Evolutionary conservation across 129 eudicot genomes (phyloP).

Genomic region (Flaveria trinervia): DNA sequence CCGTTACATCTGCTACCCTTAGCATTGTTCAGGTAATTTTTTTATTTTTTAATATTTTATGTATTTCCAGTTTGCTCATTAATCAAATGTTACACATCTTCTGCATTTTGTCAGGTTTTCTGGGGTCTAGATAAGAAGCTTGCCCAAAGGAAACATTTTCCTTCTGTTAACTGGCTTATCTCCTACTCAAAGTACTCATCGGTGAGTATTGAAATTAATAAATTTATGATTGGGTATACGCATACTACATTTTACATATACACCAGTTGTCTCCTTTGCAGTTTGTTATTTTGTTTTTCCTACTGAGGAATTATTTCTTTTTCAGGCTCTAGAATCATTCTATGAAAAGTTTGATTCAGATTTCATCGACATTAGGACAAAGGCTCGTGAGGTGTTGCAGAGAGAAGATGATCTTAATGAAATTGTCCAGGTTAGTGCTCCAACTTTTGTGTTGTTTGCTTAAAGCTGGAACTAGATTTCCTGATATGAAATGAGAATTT

Average conservation of each 20-base stretch:
- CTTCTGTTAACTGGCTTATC: constrained; percentile 99
- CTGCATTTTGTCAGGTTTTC: constrained; percentile 65
- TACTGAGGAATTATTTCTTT: constrained; percentile 23
- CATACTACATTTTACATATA: constrained; percentile 54
- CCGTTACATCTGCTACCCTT: constrained; percentile 95
- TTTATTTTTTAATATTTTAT: not conserved
- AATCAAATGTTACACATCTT: constrained; percentile 29
- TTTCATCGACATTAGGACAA: constrained; percentile 92
- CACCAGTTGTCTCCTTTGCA: constrained; percentile 31
- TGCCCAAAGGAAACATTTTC: constrained; percentile 99
- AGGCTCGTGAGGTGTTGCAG: constrained; percentile 99
- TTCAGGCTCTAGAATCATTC: constrained; percentile 89
- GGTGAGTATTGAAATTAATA: constrained; percentile 43
- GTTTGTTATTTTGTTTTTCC: not conserved
- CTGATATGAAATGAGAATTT: constrained; percentile 3
- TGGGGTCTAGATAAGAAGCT: constrained; percentile 99
- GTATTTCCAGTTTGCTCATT: not conserved
- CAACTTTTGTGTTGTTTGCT: not conserved
- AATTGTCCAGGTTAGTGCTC: constrained; percentile 80
- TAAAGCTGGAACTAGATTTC: not conserved
- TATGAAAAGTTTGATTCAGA: constrained; percentile 98
- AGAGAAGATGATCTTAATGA: constrained; percentile 99
- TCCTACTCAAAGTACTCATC: constrained; percentile 96
- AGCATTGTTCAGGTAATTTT: constrained; percentile 88
- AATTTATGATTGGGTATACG: not conserved